phyloP scores from a whole-genome alignment of 192 early-diverging fungal species.

The Backusella australiensis region DNA sequence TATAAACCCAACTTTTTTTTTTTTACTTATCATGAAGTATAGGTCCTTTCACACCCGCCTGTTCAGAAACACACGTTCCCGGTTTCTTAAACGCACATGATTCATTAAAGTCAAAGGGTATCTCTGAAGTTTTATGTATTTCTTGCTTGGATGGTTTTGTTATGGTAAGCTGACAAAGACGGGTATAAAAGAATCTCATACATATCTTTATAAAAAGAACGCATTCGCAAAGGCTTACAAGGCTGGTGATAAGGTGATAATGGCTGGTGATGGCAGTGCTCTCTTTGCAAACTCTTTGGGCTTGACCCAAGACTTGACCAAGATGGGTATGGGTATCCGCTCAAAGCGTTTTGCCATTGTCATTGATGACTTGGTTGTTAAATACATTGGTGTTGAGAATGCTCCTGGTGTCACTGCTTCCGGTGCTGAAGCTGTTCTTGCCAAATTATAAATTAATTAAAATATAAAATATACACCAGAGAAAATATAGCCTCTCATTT shows the following conservation, averaged over 20 bases:
- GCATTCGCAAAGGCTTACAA: conserved; percentile 51
- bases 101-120: conserved; percentile 66
- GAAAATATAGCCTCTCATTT: background rate
- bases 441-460: conserved; percentile 42
- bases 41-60: conserved; percentile 62
- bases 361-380: conserved; percentile 68
- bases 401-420: conserved; percentile 47
- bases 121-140: conserved; percentile 67
- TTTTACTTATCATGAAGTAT: background rate
- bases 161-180: conserved; percentile 21
- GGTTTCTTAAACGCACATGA: conserved; percentile 54
- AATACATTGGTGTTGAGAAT: conserved; percentile 69
- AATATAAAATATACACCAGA: background rate
- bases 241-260: conserved; percentile 54
- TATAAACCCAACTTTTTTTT: no score
- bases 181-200: no score
- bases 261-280: conserved; percentile 78
- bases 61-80: conserved; percentile 65
- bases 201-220: conserved; percentile 10
- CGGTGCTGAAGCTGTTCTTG: conserved; percentile 53
- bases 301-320: conserved; percentile 57
- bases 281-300: conserved; percentile 68
- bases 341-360: conserved; percentile 73
- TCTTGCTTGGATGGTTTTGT: conserved; percentile 54
- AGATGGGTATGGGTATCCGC: conserved; percentile 64